Conservation (phyloP, 768 basidiomycete genomes). For the Calvatia gigantea region DNA sequence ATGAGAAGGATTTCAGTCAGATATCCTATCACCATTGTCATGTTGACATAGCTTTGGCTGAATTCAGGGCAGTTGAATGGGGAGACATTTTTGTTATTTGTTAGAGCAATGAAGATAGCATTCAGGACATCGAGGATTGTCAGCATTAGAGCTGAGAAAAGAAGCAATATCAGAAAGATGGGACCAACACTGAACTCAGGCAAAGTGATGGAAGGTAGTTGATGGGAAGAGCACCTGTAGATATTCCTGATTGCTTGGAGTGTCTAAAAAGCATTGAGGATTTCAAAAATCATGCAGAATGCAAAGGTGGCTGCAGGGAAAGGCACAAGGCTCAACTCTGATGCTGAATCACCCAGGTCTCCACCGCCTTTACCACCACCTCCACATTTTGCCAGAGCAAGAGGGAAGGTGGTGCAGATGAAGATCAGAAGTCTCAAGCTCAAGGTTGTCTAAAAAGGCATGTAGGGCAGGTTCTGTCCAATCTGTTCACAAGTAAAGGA, state of each 20-base stretch:
- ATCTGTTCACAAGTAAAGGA: too few relatives aligned
- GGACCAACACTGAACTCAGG: neutral
- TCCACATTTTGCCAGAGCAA: neutral
- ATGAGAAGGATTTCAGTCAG: neutral
- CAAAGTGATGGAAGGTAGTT: neutral
- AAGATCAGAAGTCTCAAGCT: neutral
- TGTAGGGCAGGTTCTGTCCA: too few relatives aligned
- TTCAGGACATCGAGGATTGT: neutral
- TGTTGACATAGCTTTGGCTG: neutral
- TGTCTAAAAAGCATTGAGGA: neutral
- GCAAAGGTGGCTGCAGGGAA: constrained; percentile 1
- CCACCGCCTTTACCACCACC: neutral
- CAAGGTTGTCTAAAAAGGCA: too few relatives aligned
- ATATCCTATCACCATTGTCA: neutral
- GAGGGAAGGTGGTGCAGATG: neutral
- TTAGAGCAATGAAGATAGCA: neutral
- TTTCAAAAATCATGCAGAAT: neutral
- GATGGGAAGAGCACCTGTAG: neutral
- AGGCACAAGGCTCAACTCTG: neutral
- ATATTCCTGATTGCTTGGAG: neutral
- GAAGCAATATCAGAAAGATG: constrained; percentile 3
- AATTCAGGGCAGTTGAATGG: neutral
- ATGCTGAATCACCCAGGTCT: neutral
- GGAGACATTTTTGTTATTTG: neutral
- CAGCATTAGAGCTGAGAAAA: neutral